Evolutionary conservation across 2,329 filamentous ascomycete species (phyloP), one percentile per base, ranked within the genome.

Genomic region (Penicillium olsonii): DNA sequence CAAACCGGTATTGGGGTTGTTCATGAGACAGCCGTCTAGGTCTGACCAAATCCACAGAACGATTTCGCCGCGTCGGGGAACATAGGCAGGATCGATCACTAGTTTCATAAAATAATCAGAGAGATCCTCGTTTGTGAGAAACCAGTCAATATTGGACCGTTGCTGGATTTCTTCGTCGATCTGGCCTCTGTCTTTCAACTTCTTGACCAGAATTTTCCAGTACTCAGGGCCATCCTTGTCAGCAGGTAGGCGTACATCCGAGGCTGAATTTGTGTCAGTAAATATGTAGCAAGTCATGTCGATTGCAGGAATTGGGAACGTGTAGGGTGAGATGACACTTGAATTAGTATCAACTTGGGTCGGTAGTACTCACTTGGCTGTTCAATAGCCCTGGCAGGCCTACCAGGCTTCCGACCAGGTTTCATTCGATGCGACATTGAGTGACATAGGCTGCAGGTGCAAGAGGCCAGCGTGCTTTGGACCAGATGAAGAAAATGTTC

Each of bases 61-160:
- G 3, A 84, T 62, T 50, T 85, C 83, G 2, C 81, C 82, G 0
- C 70, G 56, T 2, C 83, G 75, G 2, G 83, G 82, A 1, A 79
- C 57, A 60, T 78, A 84, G 2, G 75, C 70, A 2, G 77, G 72
- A 37, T 78, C 72, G 8, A 74, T 55, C 4, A 65, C 64, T 14
- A 78, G 61, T 8, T 70, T 70, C 5, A 70, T 64, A 1, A 84
- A 63, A 15, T 75, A 60, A 2, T 68, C 59, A 0, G 68, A 63
- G 0, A 83, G 65, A 5, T 66, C 60, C 4, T 74, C 63, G 15
- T 75, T 71, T 37, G 81, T 78, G 0, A 77, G 73, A 31, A 75
- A 68, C 82, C 82, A 85, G 55, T 85, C 82, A 53, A 82, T 74
- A 19, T 79, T 83, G 14, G 74, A 58, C 0, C 66, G 65, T 50